Conservation (phyloP, 768 basidiomycete genomes). For the Sistotremastrum suecicum region DNA sequence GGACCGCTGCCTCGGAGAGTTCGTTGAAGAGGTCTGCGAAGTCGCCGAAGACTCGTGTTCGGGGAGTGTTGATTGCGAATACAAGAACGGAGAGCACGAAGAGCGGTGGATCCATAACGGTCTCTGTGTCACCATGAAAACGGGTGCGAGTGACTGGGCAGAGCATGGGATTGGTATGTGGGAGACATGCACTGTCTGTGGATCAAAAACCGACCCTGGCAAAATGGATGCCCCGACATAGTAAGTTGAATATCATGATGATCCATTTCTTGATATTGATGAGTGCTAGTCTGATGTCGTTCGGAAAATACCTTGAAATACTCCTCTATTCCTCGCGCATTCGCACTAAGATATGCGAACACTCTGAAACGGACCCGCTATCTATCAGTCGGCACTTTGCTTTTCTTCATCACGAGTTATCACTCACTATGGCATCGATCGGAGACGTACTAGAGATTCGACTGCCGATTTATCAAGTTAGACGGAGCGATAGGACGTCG, state of each 20-base stretch:
- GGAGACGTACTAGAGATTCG: slow-evolving; percentile 49
- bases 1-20: slow-evolving; percentile 4
- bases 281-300: slow-evolving; percentile 32
- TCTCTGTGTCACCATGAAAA: slow-evolving; percentile 15
- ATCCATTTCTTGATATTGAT: neutral
- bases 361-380: slow-evolving; percentile 22
- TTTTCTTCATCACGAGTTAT: slow-evolving; percentile 21
- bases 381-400: slow-evolving; percentile 27
- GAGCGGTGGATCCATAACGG: slow-evolving; percentile 25
- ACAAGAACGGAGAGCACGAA: slow-evolving; percentile 29
- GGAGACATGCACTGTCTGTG: slow-evolving; percentile 37
- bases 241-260: slow-evolving; percentile 22
- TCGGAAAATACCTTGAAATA: slow-evolving; percentile 44
- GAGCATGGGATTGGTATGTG: slow-evolving; percentile 26
- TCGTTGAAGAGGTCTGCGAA: slow-evolving; percentile 4
- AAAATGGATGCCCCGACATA: slow-evolving; percentile 35
- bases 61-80: slow-evolving; percentile 9
- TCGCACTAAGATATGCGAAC: slow-evolving; percentile 30
- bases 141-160: slow-evolving; percentile 3
- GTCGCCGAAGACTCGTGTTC: neutral
- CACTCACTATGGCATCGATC: slow-evolving; percentile 30
- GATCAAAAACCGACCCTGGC: slow-evolving; percentile 17
- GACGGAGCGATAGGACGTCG: slow-evolving; percentile 13
- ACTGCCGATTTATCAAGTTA: slow-evolving; percentile 46
- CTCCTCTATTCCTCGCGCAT: slow-evolving; percentile 31